phyloP scores from a whole-genome alignment of 306 rosid species.

The Lithocarpus polystachyus region DNA sequence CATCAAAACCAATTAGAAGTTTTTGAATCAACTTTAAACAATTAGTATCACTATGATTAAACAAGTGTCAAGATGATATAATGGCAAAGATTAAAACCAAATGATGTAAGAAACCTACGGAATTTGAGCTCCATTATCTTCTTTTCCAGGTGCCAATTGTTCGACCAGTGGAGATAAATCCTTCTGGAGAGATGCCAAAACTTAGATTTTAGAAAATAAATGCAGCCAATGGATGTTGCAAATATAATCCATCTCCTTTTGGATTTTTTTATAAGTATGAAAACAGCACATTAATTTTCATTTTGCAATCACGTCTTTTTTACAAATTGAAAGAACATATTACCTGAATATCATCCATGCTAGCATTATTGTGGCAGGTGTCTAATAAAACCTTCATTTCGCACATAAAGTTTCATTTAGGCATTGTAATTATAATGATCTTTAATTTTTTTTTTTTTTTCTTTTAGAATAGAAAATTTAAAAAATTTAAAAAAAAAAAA shows the following conservation, averaged over 20 bases:
- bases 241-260: not conserved
- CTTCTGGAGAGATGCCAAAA: constrained; percentile 54
- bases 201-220: constrained; percentile 24
- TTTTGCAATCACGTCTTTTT: no score
- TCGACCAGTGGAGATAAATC: constrained; percentile 86
- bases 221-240: not conserved
- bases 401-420: constrained; percentile 29
- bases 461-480: no score
- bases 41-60: not conserved
- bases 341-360: constrained; percentile 95
- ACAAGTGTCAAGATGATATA: constrained; percentile 10
- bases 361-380: constrained; percentile 50
- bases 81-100: constrained; percentile 11
- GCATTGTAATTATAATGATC: constrained; percentile 20
- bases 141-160: constrained; percentile 68
- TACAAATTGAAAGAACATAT: constrained; percentile 24
- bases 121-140: constrained; percentile 66
- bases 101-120: constrained; percentile 58
- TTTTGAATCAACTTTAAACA: constrained; percentile 7
- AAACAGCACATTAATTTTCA: no score
- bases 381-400: constrained; percentile 69
- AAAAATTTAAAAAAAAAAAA: not conserved
- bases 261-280: no score
- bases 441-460: no score
- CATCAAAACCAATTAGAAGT: not conserved